Evolutionary conservation across 2,329 filamentous ascomycete species (phyloP), one percentile per base, ranked within the genome.

Genomic region (Basipetospora chlamydospora): DNA sequence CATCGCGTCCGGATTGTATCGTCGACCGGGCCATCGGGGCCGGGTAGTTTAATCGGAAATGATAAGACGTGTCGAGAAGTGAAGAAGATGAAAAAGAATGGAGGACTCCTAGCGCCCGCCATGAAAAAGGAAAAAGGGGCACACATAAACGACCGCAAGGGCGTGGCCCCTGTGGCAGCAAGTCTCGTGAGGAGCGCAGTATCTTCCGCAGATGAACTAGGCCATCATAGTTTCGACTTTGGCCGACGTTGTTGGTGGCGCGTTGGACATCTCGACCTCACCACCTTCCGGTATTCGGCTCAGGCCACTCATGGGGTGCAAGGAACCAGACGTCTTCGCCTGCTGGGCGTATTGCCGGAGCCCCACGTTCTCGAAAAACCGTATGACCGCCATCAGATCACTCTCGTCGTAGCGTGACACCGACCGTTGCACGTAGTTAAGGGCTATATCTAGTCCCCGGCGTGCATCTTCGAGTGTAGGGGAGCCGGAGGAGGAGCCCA

Each of bases 311-410:
- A 35, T 25, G 5, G 26, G 15, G 12, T 35, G 38, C 28, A 35
- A 32, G 20, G 32, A 32, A 23, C 11, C 11, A 11, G 22, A 23
- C 21, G 31, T 13, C n/a, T 26, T 26, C 13, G 32, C 20, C 8
- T 33, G 17, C 20, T 34, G 23, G 9, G 37, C 9, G 26, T 29
- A 39, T 18, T 39, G 37, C 5, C 35, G 32, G 10, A 41, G 22
- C 8, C 43, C 43, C 5, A 37, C 35, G 11, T 17, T 32, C n/a
- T 42, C 39, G 22, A 44, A 44, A 30, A 44, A 44, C 3, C 41
- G 32, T 12, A 41, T 28, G n/a, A 43, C 43, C 5, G 35, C 33
- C 34, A 41, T 37, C 22, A 44, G 10, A 17, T 43, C 41, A 3
- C 29, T 35, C 22, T 40, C 39, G 10, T 41, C 37, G 23, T 39